Base-by-base conservation (phyloP, 1,139 yeast species). In the Candida sanyaensis region DNA sequence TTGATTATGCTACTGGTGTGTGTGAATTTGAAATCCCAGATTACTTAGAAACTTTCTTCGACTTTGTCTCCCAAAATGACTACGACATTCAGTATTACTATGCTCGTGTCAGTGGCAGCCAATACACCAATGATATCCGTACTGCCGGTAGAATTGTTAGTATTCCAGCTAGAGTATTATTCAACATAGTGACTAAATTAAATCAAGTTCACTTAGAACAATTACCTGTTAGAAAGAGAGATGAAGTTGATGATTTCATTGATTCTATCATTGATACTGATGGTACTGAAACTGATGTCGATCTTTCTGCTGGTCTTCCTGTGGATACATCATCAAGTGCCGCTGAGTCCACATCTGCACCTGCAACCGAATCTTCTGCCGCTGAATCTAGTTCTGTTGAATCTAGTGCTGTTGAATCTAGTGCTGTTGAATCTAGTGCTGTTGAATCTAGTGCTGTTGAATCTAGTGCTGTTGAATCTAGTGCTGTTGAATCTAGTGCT, bases 1-100 rank as follows among this genome's bases (percentile, higher is more conserved):
- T 73, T 43, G 77, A 72, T 62, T 65, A 65, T 52, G 76, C 66
- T 50, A 68, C 78, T 44, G 79, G 77, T 53, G 52, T 50, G 11
- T 74, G 79, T 64, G 67, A 71, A 44, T 73, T 71, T 68, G 50
- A 67, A 12, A 54, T 74, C 45, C 75, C 77, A 52, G 47, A 56
- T 3, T 6, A 47, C 29, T 64, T 58, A 50, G 71, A 73, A 41
- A 63, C 58, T 36, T 37, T 45, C 42, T 71, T 69, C 57, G 54
- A 58, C 34, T 72, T 60, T 61, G 54, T 31, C 27, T 60, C 69
- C 33, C 46, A 50, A 10, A 70, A 69, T 42, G 69, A 73, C 53
- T 73, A 66, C 63, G 53, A 61, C 42, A 69, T 62, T 46, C 68
- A 67, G 53, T 72, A 69, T 60, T 73, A 70, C 69, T 74, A 73